Percentiles rank a stretch among this genome's conserved stretches.
These are phyloP conservation scores for Climacium dendroides DNA, from an alignment of 225 moss, liverwort and hornwort species.

Conservation along the genomic window DNA sequence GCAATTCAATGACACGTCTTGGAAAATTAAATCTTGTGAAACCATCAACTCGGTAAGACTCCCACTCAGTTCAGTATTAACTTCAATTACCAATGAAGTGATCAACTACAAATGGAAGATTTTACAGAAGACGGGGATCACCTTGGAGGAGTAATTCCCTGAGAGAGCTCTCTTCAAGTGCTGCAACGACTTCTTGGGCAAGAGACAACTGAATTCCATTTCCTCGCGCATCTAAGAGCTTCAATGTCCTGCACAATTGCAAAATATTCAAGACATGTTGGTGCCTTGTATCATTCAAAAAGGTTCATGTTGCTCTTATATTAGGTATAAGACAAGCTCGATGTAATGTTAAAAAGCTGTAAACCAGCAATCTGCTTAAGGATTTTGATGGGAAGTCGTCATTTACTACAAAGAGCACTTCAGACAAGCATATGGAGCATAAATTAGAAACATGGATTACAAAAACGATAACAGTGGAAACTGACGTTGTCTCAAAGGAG, in stretches of 20 bases:
- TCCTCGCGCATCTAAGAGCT: constrained; percentile 60
- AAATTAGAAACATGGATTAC: not conserved
- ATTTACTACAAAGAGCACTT: not conserved
- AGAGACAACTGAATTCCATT: constrained; percentile 46
- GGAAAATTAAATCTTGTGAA: not conserved
- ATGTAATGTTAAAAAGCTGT: not conserved
- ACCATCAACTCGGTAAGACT: not conserved
- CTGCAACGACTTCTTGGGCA: constrained; percentile 45
- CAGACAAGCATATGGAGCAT: not conserved
- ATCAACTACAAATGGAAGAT: not conserved
- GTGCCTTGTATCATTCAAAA: not conserved
- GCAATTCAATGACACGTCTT: not conserved
- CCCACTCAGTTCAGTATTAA: not conserved
- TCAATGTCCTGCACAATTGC: constrained; percentile 41
- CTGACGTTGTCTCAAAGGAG: not conserved
- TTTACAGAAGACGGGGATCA: not conserved
- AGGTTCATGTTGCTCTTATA: not conserved
- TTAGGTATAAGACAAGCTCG: not conserved
- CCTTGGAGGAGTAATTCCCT: constrained; percentile 51
- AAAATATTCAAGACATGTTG: not conserved
- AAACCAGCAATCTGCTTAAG: not conserved
- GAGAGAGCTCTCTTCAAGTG: constrained; percentile 42
- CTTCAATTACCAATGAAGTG: not conserved
- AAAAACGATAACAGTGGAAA: not conserved
- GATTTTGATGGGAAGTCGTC: not conserved